phyloP scores from a whole-genome alignment of 306 rosid species.

The Cucumis melo region DNA sequence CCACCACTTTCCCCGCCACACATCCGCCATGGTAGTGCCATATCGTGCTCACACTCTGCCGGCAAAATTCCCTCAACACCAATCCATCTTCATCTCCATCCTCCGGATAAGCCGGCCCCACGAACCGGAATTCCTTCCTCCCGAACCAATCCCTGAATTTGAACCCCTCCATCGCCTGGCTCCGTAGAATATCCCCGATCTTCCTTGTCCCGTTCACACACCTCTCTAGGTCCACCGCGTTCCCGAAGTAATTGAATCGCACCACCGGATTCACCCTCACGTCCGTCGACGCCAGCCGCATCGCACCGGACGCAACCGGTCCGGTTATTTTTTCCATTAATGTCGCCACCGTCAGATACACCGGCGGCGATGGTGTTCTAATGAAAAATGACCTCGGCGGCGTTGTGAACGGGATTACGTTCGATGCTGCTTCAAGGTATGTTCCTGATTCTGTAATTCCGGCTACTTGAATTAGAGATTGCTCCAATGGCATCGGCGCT shows the following conservation, averaged over 20 bases:
- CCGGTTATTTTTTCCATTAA: constrained; percentile 62
- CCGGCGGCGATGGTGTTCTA: constrained; percentile 30
- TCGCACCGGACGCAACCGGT: constrained; percentile 46
- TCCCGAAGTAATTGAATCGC: constrained; percentile 66
- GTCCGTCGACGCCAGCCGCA: constrained; percentile 50
- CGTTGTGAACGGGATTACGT: constrained; percentile 42
- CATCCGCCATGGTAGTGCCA: constrained; percentile 99
- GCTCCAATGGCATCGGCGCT: constrained; percentile 59
- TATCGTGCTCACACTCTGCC: constrained; percentile 64
- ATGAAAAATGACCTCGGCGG: constrained; percentile 36
- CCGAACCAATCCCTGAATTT: constrained; percentile 50
- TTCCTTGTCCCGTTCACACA: constrained; percentile 69
- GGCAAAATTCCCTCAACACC: constrained; percentile 59
- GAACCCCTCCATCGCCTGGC: constrained; percentile 49
- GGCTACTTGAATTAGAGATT: constrained; percentile 74
- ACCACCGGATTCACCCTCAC: constrained; percentile 48
- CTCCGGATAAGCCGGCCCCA: constrained; percentile 66
- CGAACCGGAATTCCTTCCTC: constrained; percentile 38
- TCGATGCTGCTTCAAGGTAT: constrained; percentile 77
- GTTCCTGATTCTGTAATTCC: constrained; percentile 70
- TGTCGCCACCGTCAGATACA: constrained; percentile 60
- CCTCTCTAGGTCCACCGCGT: constrained; percentile 38
- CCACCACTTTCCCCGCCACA: constrained; percentile 71
- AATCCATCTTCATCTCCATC: constrained; percentile 14
- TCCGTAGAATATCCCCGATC: constrained; percentile 42